phyloP scores from a whole-genome alignment of 2,329 filamentous ascomycete genomes.

The Sporothrix humicola region DNA sequence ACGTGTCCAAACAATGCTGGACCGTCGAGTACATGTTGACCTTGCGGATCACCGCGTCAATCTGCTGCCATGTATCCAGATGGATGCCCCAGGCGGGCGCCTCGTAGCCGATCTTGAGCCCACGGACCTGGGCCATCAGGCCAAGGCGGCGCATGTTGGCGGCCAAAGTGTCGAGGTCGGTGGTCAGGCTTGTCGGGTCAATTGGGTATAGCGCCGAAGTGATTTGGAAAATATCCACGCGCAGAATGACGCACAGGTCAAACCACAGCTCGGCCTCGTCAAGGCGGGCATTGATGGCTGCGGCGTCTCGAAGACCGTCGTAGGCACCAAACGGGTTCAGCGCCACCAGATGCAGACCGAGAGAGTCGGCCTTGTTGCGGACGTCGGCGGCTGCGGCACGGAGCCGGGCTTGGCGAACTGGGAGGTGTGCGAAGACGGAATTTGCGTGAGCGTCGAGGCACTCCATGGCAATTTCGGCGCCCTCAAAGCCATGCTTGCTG shows the following conservation, averaged over 20 bases:
- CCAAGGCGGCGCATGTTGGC: conserved; percentile 17
- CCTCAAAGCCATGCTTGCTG: conserved; percentile 4
- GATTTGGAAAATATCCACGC: neutral
- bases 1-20: conserved; percentile 20
- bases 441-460: neutral
- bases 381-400: conserved; percentile 4
- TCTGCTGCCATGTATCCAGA: conserved; percentile 18
- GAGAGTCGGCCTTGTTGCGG: neutral
- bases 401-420: neutral
- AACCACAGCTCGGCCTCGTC: conserved; percentile 18
- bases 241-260: conserved; percentile 8
- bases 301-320: neutral
- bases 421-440: neutral
- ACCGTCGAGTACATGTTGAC: neutral
- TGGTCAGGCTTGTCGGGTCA: neutral
- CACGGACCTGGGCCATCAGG: neutral
- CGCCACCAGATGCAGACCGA: conserved; percentile 1
- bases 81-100: conserved; percentile 23
- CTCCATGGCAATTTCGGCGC: neutral
- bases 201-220: conserved; percentile 11
- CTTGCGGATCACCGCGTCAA: neutral
- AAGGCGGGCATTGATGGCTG: neutral
- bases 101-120: neutral
- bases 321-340: conserved; percentile 19
- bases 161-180: neutral